These are phyloP conservation scores for Penicillium sp. DNA, from an alignment of 2,329 filamentous ascomycete species.

Conservation along the genomic window DNA sequence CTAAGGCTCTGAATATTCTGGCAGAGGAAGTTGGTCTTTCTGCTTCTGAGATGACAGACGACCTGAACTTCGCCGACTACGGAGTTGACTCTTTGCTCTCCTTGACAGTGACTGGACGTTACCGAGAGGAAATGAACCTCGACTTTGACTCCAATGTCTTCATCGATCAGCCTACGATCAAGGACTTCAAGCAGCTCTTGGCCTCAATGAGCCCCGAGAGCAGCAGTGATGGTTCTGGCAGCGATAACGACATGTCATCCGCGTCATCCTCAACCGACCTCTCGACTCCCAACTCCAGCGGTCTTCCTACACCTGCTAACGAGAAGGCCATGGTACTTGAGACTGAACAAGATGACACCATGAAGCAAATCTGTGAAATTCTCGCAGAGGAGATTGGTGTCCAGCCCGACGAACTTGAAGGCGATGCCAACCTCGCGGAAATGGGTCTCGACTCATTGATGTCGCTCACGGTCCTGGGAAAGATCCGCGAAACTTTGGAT, in stretches of 20 bases:
- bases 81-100: constrained; percentile 64
- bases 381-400: constrained; percentile 48
- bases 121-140: constrained; percentile 61
- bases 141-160: constrained; percentile 61
- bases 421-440: constrained; percentile 41
- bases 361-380: constrained; percentile 42
- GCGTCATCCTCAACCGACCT: constrained; percentile 33
- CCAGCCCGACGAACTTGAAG: constrained; percentile 40
- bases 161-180: constrained; percentile 60
- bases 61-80: constrained; percentile 62
- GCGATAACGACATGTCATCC: constrained; percentile 31
- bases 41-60: constrained; percentile 59
- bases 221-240: constrained; percentile 30
- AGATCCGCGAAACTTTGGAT: constrained; percentile 45
- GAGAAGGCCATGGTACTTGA: constrained; percentile 26
- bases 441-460: constrained; percentile 50
- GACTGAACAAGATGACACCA: constrained; percentile 30
- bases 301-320: constrained; percentile 28
- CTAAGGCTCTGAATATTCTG: constrained; percentile 41
- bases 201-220: constrained; percentile 32
- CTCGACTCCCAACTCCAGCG: constrained; percentile 36
- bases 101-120: constrained; percentile 61
- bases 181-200: constrained; percentile 61
- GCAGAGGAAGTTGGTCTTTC: constrained; percentile 56
- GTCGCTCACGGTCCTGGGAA: constrained; percentile 47